Evolutionary conservation across 805 yeast species (phyloP), one percentile per base, ranked within the genome.

Genomic region (Lipomyces kockii): DNA sequence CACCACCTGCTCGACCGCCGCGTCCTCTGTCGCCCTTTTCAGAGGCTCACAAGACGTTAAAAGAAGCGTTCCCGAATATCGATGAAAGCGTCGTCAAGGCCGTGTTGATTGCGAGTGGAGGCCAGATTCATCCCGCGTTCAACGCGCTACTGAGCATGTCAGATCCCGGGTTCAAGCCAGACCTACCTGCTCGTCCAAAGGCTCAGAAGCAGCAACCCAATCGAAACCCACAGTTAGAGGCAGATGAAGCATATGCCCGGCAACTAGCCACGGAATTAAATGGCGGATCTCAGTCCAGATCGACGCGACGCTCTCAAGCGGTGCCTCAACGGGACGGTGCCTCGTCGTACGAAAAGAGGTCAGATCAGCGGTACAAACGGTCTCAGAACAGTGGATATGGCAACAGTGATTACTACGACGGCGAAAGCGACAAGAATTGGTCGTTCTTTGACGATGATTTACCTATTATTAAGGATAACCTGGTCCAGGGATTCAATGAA

Each of bases 181-280:
- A 70, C 51, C 71, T 70, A 9, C 67, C 70, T 0, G 67, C 61
- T 57, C 70, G 63, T 58, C 72, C 60, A 61, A 67, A 64, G 69
- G 74, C 65, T 73, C 75, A 37, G 49, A 76, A 11, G 66, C 75
- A 27, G 68, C 74, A 43, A 77, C 74, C 57, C 76, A 77, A 57
- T 77, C 77, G 61, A 70, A 73, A 53, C 74, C 72, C 79, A n/a
- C 89, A 87, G 76, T 70, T 85, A 62, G 83, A 81, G 65, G 88
- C 87, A 68, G 98, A 95, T 78, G 98, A 92, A 78, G 80, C 85
- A 25, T 82, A 92, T 72, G 98, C 98, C 0, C 86, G 95, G 70
- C 83, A 84, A 74, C 82, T 94, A 75, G 97, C 94, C 20, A 64
- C 60, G 6, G 70, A 70, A 49, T 29, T 69, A 32, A 69, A 65